Evolutionary conservation across 345 rosid genomes (phyloP), one percentile per base, ranked within the genome.

Genomic region (Turritis glabra): DNA sequence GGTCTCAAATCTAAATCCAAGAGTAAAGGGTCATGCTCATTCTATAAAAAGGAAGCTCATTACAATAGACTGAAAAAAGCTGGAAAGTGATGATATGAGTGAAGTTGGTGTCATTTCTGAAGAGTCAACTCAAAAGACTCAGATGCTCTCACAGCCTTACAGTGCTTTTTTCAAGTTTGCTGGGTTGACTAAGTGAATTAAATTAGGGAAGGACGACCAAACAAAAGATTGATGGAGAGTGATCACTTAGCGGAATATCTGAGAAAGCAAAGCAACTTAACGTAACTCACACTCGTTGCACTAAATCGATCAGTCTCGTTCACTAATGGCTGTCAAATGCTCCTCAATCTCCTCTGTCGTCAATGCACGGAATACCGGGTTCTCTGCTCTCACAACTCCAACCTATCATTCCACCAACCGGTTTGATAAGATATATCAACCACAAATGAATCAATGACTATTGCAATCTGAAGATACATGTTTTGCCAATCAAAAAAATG

Each of bases 291-390:
- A 11, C 25, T 57, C 17, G 40, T 55, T 55, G 32, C 25, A 32
- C 63, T 57, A 57, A 18, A 5, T 18, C 15, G 12, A 53, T 74
- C 68, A 87, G 79, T 85, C 92, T 7, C 88, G 88, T 75, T 87
- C 89, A 67, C 83, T 84, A 59, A 85, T 85, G 67, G 88, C 90
- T 56, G 88, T 88, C 73, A 85, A 71, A 71, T 88, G 87, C 52
- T 85, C 92, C 15, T 88, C 90, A 8, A 88, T 83, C 62, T 88
- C 92, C 65, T 80, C 92, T 1, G 86, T 82, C 35, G 90, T 80
- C 82, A 88, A 56, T 18, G 69, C 87, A 32, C 73, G 82, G 80
- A 88, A 88, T 58, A 77, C 70, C 7, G 57, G 83, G 54, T 78
- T 73, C 61, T 80, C 86, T 12, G 83, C 74, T 77, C 82, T 80